A percentile compares a stretch with the other conserved stretches of the same genome.
These are phyloP conservation scores for Colletotrichum tabaci DNA, from an alignment of 2,329 filamentous ascomycete genomes.

Conservation along the genomic window DNA sequence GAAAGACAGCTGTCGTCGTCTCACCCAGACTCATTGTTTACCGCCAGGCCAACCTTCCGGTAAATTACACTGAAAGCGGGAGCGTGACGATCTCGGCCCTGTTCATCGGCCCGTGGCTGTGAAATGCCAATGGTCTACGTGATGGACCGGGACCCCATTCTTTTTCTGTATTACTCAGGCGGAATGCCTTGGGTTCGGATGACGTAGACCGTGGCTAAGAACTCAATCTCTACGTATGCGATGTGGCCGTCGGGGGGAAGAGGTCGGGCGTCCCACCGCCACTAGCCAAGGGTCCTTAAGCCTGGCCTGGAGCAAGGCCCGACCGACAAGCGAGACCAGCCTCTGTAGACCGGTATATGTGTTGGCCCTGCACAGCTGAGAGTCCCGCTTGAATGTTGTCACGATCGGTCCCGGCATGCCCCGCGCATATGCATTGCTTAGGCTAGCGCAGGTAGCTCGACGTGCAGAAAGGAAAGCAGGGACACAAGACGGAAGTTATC, in stretches of 20 bases:
- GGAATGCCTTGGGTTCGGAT: neutral
- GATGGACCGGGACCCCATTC: neutral
- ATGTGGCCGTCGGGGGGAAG: neutral
- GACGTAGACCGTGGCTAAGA: neutral
- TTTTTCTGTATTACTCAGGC: neutral
- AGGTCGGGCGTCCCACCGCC: neutral
- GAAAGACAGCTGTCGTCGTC: neutral
- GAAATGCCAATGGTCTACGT: neutral
- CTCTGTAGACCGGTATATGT: neutral
- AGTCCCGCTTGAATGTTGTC: neutral
- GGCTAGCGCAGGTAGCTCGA: slow-evolving; percentile 1
- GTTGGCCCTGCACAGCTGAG: neutral
- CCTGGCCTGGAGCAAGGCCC: neutral
- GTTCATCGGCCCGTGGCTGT: neutral
- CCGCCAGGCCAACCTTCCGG: too few species aligned
- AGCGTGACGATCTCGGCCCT: neutral
- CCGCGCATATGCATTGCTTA: neutral
- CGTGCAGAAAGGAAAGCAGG: neutral
- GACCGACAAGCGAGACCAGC: neutral
- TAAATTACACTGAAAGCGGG: neutral
- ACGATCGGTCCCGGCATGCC: slow-evolving; percentile 3
- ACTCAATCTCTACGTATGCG: neutral
- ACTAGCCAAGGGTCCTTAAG: neutral
- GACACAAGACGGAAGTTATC: neutral
- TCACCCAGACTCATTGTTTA: neutral